Evolutionary conservation across 805 yeast genomes (phyloP).

Genomic region (Starmerella roubikii): DNA sequence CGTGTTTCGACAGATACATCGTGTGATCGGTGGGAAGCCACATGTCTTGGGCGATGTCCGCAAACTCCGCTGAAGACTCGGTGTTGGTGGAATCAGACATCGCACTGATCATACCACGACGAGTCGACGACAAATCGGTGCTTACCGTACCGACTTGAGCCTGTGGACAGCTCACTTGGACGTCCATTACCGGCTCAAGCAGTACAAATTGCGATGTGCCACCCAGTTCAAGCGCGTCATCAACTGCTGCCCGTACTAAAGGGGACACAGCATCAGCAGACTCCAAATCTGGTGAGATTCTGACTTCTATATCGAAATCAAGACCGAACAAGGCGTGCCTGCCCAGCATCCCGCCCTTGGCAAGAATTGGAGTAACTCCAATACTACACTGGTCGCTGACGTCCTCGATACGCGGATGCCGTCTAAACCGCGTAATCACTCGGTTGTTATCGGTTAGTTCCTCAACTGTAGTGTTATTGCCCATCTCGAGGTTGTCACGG

Average conservation of each 20-base stretch:
- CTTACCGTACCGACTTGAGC: slow-evolving; percentile 63
- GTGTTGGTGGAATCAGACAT: slow-evolving; percentile 48
- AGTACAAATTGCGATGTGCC: slow-evolving; percentile 34
- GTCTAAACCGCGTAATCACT: slow-evolving; percentile 10
- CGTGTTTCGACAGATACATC: slow-evolving; percentile 31
- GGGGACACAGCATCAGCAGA: slow-evolving; percentile 32
- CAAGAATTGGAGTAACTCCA: slow-evolving; percentile 30
- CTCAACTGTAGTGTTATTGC: not conserved
- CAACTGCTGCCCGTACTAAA: slow-evolving; percentile 35
- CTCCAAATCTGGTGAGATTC: slow-evolving; percentile 38
- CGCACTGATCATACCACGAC: slow-evolving; percentile 60
- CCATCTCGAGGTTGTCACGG: not conserved
- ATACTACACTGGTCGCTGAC: slow-evolving; percentile 21
- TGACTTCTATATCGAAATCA: slow-evolving; percentile 43
- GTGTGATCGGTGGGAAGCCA: slow-evolving; percentile 31
- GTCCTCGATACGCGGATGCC: slow-evolving; percentile 21
- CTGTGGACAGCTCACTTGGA: slow-evolving; percentile 51
- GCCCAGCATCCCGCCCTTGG: slow-evolving; percentile 31
- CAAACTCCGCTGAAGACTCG: slow-evolving; percentile 13
- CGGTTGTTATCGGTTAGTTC: slow-evolving; percentile 8
- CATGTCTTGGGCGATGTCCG: slow-evolving; percentile 37
- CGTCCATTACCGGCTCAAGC: slow-evolving; percentile 80
- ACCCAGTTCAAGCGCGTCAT: slow-evolving; percentile 27
- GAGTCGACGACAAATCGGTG: slow-evolving; percentile 66
- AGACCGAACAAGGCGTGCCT: slow-evolving; percentile 47